These are phyloP conservation scores for Fragilaria radians DNA, from an alignment of 108 stramenopile species.

Conservation along the genomic window DNA sequence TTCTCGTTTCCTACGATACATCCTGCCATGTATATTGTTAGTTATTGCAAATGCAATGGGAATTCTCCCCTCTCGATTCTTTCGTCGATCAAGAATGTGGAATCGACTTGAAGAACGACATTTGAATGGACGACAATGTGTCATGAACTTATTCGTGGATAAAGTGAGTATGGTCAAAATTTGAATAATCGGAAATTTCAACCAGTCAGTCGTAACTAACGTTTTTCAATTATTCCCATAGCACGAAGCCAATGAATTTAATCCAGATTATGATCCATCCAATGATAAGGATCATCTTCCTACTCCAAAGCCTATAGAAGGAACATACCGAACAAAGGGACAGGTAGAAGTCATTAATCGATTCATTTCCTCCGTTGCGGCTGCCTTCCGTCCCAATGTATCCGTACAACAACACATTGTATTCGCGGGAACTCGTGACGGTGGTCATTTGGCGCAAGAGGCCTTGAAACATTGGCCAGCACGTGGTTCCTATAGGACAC, in stretches of 20 bases:
- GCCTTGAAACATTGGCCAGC: conserved; percentile 49
- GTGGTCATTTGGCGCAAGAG: conserved; percentile 46
- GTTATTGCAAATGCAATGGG: neutral
- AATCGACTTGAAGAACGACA: conserved; percentile 1
- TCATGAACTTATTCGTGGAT: conserved; percentile 51
- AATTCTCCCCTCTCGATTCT: neutral
- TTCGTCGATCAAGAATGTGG: neutral
- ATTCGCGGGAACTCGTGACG: conserved; percentile 36
- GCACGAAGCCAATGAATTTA: conserved; percentile 42
- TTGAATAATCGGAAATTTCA: no score
- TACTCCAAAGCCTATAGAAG: conserved; percentile 21
- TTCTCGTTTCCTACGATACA: no score
- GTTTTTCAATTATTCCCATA: neutral
- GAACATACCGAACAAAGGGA: conserved; percentile 46
- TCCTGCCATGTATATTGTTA: neutral
- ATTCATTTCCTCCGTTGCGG: conserved; percentile 45
- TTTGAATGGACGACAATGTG: conserved; percentile 36
- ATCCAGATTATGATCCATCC: conserved; percentile 39
- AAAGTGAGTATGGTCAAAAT: conserved; percentile 11
- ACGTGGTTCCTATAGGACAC: conserved; percentile 28
- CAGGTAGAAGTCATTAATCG: conserved; percentile 39
- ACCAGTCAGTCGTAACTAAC: no score
- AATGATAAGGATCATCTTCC: conserved; percentile 20
- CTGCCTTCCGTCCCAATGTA: conserved; percentile 36
- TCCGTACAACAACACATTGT: conserved; percentile 36